phyloP scores from a whole-genome alignment of 2,329 filamentous ascomycete genomes.

The Rachicladosporium sp. region DNA sequence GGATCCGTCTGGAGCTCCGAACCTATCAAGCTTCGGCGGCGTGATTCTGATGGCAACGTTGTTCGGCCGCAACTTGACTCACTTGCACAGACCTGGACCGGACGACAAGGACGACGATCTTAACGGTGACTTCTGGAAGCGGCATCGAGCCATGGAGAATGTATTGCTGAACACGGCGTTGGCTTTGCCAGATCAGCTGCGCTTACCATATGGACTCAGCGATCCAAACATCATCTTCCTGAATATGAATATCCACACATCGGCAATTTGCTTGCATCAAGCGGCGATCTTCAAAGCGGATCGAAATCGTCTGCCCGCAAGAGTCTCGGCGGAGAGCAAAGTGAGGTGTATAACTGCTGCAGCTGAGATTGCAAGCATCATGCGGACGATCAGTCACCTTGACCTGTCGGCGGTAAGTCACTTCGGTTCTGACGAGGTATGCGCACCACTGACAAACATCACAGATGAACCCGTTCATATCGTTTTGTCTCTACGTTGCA shows the following conservation, averaged over 20 bases:
- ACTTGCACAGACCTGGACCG: slow-evolving; percentile 74
- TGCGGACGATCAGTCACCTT: slow-evolving; percentile 86
- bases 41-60: slow-evolving; percentile 77
- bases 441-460: no score
- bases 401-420: slow-evolving; percentile 50
- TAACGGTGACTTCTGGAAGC: slow-evolving; percentile 90
- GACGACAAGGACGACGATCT: slow-evolving; percentile 77
- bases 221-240: slow-evolving; percentile 83
- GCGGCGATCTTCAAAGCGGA: slow-evolving; percentile 96
- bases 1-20: slow-evolving; percentile 55
- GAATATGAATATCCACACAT: slow-evolving; percentile 96
- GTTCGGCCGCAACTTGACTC: slow-evolving; percentile 84
- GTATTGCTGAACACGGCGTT: slow-evolving; percentile 79
- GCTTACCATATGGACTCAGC: slow-evolving; percentile 63
- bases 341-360: slow-evolving; percentile 85
- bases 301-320: slow-evolving; percentile 64
- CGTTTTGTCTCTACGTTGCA: slow-evolving; percentile 92
- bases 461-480: slow-evolving; percentile 79
- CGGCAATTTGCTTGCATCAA: slow-evolving; percentile 93
- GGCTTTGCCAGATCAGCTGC: slow-evolving; percentile 66
- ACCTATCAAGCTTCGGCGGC: slow-evolving; percentile 65
- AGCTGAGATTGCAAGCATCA: slow-evolving; percentile 85
- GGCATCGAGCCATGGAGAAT: slow-evolving; percentile 79
- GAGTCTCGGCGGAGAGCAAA: slow-evolving; percentile 80
- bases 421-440: no score